Evolutionary conservation across 352 stramenopile genomes (phyloP).

Genomic region (Hyaloperonospora brassicae): DNA sequence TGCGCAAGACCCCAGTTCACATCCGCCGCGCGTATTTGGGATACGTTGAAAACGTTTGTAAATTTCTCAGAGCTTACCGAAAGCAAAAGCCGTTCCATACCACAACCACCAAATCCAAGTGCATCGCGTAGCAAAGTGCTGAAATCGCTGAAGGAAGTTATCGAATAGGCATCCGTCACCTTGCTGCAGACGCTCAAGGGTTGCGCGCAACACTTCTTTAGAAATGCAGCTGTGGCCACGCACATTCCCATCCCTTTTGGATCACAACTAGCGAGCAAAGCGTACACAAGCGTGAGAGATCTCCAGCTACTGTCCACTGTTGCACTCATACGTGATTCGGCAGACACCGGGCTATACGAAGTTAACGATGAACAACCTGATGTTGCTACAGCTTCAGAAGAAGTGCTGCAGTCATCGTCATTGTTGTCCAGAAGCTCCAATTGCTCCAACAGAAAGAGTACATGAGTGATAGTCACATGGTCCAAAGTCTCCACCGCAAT

Average conservation of each 20-base stretch:
- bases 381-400: too few species aligned
- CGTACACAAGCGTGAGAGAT: conserved; percentile 55
- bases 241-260: conserved; percentile 74
- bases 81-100: conserved; percentile 49
- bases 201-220: conserved; percentile 45
- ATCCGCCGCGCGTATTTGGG: conserved; percentile 61
- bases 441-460: conserved; percentile 64
- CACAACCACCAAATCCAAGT: conserved; percentile 61
- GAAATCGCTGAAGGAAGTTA: conserved; percentile 27
- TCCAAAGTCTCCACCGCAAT: conserved; percentile 67
- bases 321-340: conserved; percentile 20
- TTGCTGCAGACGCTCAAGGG: conserved; percentile 1
- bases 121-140: conserved; percentile 57
- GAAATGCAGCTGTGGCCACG: conserved; percentile 56
- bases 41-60: conserved; percentile 60
- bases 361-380: background rate
- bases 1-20: conserved; percentile 65
- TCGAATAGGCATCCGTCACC: background rate
- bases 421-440: conserved; percentile 38
- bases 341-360: conserved; percentile 12
- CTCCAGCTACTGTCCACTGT: conserved; percentile 58
- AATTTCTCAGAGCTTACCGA: conserved; percentile 44
- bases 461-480: conserved; percentile 55
- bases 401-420: background rate
- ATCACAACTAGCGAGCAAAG: conserved; percentile 68